Conservation (phyloP, 2,329 filamentous ascomycete species). For the Bipolaris cookei region DNA sequence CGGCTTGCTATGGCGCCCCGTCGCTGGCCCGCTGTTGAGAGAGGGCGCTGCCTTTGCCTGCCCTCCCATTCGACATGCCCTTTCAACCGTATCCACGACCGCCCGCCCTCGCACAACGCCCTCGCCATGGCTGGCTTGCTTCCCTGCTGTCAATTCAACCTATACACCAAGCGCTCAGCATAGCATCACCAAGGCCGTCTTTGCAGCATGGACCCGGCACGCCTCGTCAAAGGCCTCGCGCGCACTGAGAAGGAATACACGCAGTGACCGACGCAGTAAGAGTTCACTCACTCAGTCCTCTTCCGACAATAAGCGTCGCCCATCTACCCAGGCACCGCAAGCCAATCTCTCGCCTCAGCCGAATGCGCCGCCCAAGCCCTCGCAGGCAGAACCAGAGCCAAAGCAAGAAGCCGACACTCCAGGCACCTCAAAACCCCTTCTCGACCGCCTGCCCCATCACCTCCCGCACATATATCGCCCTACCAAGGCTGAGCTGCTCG, state of each 20-base stretch:
- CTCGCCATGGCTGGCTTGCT: conserved; percentile 20
- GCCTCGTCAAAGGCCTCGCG: conserved; percentile 34
- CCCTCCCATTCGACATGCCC: conserved; percentile 5
- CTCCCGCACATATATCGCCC: conserved; percentile 79
- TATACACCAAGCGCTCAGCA: conserved; percentile 18
- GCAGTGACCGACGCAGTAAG: conserved; percentile 43
- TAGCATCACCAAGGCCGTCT: conserved; percentile 34
- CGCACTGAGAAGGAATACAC: conserved; percentile 19
- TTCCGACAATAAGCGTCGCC: conserved; percentile 27
- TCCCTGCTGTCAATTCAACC: conserved; percentile 15
- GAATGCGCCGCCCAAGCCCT: conserved; percentile 34
- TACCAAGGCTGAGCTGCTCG: conserved; percentile 89
- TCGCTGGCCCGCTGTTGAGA: conserved; percentile 36
- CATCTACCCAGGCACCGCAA: conserved; percentile 31
- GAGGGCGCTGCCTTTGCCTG: conserved; percentile 25
- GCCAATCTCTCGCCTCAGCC: conserved; percentile 42
- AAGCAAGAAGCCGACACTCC: conserved; percentile 31
- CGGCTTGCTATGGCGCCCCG: conserved; percentile 42
- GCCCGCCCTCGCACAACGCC: conserved; percentile 5
- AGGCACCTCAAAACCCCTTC: conserved; percentile 53
- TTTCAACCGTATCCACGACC: background rate
- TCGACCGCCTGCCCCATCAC: conserved; percentile 61
- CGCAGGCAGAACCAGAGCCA: conserved; percentile 29
- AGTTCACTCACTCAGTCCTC: conserved; percentile 44
- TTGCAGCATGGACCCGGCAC: conserved; percentile 40